These are phyloP conservation scores for Prunus mira DNA, from an alignment of 306 rosid genomes.

Conservation along the genomic window DNA sequence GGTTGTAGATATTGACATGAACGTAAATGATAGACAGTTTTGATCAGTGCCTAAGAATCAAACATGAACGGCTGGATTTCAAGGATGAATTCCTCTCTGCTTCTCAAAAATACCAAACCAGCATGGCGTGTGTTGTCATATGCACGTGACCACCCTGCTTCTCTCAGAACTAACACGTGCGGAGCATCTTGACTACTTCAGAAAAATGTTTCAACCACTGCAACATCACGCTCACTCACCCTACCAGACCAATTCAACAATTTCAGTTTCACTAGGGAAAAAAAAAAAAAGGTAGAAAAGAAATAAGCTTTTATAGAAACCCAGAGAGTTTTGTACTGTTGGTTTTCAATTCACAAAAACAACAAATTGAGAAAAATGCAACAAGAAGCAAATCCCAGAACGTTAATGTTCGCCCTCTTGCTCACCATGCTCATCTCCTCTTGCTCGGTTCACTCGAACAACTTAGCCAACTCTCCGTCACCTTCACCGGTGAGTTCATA, in stretches of 20 bases:
- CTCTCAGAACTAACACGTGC: neutral
- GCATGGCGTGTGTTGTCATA: neutral
- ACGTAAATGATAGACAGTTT: neutral
- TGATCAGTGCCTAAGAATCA: neutral
- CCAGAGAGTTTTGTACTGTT: neutral
- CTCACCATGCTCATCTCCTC: conserved; percentile 21
- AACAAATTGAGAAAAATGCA: conserved; percentile 24
- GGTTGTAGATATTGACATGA: neutral
- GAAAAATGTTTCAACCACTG: neutral
- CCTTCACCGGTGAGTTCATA: conserved; percentile 41
- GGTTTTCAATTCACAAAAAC: neutral
- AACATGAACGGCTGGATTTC: neutral
- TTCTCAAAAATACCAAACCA: too few species aligned
- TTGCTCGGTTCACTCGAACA: conserved; percentile 19
- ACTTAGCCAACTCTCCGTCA: conserved; percentile 31
- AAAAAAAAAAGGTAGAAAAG: too few species aligned
- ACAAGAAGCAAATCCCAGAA: conserved; percentile 17
- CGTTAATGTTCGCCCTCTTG: conserved; percentile 10
- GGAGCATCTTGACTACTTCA: conserved; percentile 15
- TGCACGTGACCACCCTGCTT: neutral
- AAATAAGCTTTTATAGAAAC: neutral
- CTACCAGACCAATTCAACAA: neutral
- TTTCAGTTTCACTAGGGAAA: neutral
- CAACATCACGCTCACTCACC: conserved; percentile 3
- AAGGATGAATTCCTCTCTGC: too few species aligned